Percentiles rank a stretch among this genome's conserved stretches.
These are phyloP conservation scores for Megacollybia marginata DNA, from an alignment of 768 basidiomycete species.

Conservation along the genomic window DNA sequence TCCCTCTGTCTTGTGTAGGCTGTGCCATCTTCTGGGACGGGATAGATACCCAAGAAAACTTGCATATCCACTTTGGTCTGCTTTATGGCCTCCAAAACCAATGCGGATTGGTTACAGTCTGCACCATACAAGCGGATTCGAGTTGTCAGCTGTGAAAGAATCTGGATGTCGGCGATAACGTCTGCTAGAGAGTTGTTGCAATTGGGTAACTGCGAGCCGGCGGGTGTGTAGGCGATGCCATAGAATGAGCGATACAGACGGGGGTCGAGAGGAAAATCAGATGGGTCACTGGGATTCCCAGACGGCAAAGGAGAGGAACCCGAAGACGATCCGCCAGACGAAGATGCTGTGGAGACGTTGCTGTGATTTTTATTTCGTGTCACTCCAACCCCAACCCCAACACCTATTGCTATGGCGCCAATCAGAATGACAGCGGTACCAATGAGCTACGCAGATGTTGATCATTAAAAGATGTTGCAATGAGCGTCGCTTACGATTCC, in stretches of 20 bases:
- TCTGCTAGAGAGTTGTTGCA: conserved; percentile 51
- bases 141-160: conserved; percentile 83
- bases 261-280: conserved; percentile 63
- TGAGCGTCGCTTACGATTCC: too few species aligned
- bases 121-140: conserved; percentile 81
- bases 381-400: conserved; percentile 53
- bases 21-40: conserved; percentile 48
- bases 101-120: conserved; percentile 76
- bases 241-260: conserved; percentile 71
- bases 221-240: conserved; percentile 83
- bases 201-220: conserved; percentile 59
- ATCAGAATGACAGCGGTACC: conserved; percentile 30
- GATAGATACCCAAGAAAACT: conserved; percentile 73
- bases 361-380: conserved; percentile 30
- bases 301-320: conserved; percentile 14
- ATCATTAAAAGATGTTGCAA: too few species aligned
- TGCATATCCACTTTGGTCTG: conserved; percentile 83
- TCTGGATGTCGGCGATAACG: conserved; percentile 68
- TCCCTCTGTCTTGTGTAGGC: conserved; percentile 73
- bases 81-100: conserved; percentile 85
- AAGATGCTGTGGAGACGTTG: conserved; percentile 10
- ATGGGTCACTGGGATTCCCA: conserved; percentile 56
- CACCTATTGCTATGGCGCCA: conserved; percentile 39
- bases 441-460: conserved; percentile 31
- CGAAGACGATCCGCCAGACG: conserved; percentile 8